Evolutionary conservation across 768 basidiomycete species (phyloP), one percentile per base, ranked within the genome.

Genomic region (Mycena galopus): DNA sequence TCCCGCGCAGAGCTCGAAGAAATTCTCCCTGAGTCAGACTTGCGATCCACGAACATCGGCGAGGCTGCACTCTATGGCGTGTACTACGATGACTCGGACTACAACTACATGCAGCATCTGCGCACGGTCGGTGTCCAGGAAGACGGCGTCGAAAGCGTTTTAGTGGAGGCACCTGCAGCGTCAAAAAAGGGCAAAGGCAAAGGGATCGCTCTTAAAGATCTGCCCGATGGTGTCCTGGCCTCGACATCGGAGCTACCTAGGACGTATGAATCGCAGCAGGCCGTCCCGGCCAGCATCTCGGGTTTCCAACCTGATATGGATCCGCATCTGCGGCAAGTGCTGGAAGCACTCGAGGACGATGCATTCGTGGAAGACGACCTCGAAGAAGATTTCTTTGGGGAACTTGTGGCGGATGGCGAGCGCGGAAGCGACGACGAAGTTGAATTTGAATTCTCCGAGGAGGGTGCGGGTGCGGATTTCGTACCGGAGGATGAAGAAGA

Each of bases 41-140:
- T n/a, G 65, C 77, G 77, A 17, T 84, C 86, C 64, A 76, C 82
- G 29, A 93, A 92, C 72, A 86, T 93, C 60, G 98, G 97, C 67
- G 95, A 99, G 84, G 98, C 98, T 0, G 85, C 93, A 8, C 79
- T 90, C 11, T 97, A 98, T 81, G 98, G 96, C 4, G 84, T 99
- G 78, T 95, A 95, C 83, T 99, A 90, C 83, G 96, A 99, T 83
- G 97, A 99, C 79, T 93, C 95, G 8, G 89, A 96, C 70, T 99
- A 99, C 85, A 95, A 99, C 82, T 99, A 99, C 85, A 96, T 98
- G 94, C 93, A 97, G 81, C 98, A 99, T 83, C 89, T 99, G 53
- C 92, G 95, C 16, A 77, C 89, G 2, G 90, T 95, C 60, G 95
- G 95, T 4, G 77, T 89, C 16, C 88, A 92, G 68, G 94, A 95